Evolutionary conservation across 1,284 basidiomycete species (phyloP), one percentile per base, ranked within the genome.

Genomic region (Butyriboletus appendiculatus): DNA sequence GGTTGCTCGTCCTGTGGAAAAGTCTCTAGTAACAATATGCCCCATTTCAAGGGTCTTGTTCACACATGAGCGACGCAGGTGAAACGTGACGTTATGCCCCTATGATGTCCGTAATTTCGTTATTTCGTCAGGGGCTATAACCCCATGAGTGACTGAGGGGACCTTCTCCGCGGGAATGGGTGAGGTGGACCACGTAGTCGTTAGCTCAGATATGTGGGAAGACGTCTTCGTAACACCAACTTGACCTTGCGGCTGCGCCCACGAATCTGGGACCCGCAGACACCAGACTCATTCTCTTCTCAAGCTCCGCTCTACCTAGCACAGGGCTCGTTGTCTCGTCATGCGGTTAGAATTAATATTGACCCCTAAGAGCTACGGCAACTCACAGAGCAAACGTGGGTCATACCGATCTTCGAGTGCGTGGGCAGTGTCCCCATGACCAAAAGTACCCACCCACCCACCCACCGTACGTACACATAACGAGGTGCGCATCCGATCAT

Each of bases 21-120:
- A 77, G 61, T 79, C 50, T 63, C 74, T 52, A 78, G 81, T 37
- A 82, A 81, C 67, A 80, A 80, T 68, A 81, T 83, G 79, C 81
- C 82, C 45, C 67, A 84, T 58, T 73, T 73, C 60, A 73, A 18
- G 56, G 34, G 32, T 41, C 44, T 30, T 39, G 54, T 51, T 38
- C 62, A 55, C 52, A 45, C 48, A 55, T 33, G 48, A 46, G 22
- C n/a, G 44, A 50, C 44, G 45, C 47, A 51, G 24, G 32, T 48
- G 48, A 55, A 53, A 63, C 53, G 20, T 66, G 38, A 69, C 48
- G 30, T 57, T 49, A 66, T 39, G 34, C 6, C n/a, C n/a, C n/a
- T 43, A 48, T 50, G 48, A 48, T 39, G 48, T 45, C 48, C 10
- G 48, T 47, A n/a, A 49, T 64, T 26, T 56, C 65, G 57, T 62